phyloP scores from a whole-genome alignment of 164 flowering plant species.

The Houttuynia cordata region DNA sequence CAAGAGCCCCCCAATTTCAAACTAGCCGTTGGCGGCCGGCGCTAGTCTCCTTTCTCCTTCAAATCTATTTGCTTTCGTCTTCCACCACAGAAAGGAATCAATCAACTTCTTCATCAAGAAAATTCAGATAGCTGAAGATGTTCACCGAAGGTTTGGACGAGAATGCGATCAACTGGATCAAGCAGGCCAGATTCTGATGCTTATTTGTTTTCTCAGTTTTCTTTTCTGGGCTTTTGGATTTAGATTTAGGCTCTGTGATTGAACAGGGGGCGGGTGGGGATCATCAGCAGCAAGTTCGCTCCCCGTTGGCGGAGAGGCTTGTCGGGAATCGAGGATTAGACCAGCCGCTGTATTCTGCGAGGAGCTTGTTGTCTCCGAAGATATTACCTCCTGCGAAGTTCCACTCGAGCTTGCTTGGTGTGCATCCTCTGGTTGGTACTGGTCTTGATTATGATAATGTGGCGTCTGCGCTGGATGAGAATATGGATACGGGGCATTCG shows the following conservation, averaged over 20 bases:
- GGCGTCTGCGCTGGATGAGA: conserved; percentile 42
- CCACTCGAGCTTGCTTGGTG: conserved; percentile 38
- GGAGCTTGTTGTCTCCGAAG: conserved; percentile 21
- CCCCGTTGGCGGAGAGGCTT: conserved; percentile 35
- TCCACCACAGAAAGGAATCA: not conserved
- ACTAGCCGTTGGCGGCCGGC: conserved; percentile 7
- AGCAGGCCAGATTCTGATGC: conserved; percentile 31
- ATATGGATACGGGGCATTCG: conserved; percentile 18
- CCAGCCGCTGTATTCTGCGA: conserved; percentile 19
- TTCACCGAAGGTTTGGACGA: conserved; percentile 77
- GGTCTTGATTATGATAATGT: conserved; percentile 30
- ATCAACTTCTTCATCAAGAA: not conserved
- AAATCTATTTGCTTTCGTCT: not conserved
- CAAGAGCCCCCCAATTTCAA: not conserved
- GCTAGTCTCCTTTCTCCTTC: not conserved
- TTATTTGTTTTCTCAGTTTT: not conserved
- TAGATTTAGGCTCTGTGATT: not conserved
- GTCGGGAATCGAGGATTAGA: conserved; percentile 17
- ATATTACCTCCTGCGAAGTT: conserved; percentile 59
- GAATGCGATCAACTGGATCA: conserved; percentile 60
- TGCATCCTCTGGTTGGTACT: conserved; percentile 7
- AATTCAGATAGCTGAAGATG: conserved; percentile 20
- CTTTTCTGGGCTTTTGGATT: not conserved
- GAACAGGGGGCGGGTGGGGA: conserved; percentile 36
- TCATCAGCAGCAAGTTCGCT: conserved; percentile 21